These are phyloP conservation scores for Pseudonitzschia delicatissima DNA, from an alignment of 108 stramenopile species.

Conservation along the genomic window DNA sequence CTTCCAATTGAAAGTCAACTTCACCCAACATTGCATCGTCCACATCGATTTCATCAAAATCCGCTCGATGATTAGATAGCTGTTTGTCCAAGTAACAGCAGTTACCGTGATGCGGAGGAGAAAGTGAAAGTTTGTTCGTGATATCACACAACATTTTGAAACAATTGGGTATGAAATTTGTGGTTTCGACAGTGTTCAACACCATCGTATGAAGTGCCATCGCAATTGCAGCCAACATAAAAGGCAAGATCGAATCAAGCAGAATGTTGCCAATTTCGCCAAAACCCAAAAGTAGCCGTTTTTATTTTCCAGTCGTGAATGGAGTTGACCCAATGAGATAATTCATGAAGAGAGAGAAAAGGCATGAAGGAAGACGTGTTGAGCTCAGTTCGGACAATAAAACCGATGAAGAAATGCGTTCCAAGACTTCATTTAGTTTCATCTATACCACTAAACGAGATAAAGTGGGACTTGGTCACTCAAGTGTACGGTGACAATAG, in stretches of 20 bases:
- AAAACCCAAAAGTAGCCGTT: slow-evolving; percentile 40
- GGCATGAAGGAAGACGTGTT: slow-evolving; percentile 16
- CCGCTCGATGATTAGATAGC: slow-evolving; percentile 12
- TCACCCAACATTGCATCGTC: slow-evolving; percentile 18
- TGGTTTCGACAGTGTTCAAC: not conserved
- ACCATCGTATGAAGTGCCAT: not conserved
- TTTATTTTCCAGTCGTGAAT: slow-evolving; percentile 29
- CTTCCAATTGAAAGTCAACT: slow-evolving; percentile 22
- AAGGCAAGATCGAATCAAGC: not conserved
- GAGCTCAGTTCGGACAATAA: slow-evolving; percentile 8
- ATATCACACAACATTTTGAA: not conserved
- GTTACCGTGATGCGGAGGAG: not conserved
- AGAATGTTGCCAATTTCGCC: not conserved
- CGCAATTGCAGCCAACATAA: not conserved
- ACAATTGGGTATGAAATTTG: not conserved
- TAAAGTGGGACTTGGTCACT: not conserved
- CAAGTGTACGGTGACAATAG: no score
- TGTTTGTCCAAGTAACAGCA: not conserved
- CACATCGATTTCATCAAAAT: slow-evolving; percentile 30
- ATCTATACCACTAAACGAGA: not conserved
- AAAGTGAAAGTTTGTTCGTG: slow-evolving; percentile 8
- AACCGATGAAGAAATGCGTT: slow-evolving; percentile 26
- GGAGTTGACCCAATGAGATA: not conserved
- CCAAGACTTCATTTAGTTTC: not conserved
- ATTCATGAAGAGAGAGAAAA: not conserved